These are phyloP conservation scores for Lasiodiplodia sp. DNA, from an alignment of 2,329 filamentous ascomycete species.

Conservation along the genomic window DNA sequence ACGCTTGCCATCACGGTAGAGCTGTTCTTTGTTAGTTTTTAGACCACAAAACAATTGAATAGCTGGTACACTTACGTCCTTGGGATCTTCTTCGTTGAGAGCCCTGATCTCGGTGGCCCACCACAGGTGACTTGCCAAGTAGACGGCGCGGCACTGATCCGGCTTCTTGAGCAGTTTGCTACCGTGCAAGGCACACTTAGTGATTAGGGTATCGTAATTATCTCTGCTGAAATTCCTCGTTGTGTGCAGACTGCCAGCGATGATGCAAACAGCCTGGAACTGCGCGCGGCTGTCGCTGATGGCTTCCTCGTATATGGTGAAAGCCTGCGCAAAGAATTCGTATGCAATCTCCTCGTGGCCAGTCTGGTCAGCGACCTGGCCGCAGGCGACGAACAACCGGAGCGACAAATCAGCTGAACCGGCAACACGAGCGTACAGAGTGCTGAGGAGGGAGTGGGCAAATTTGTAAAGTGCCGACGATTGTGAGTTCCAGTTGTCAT, in stretches of 20 bases:
- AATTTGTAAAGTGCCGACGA: conserved; percentile 92
- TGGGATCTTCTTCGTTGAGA: conserved; percentile 80
- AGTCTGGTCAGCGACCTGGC: conserved; percentile 89
- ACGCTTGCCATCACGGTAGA: conserved; percentile 96
- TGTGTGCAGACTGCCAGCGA: conserved; percentile 87
- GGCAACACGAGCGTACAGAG: conserved; percentile 85
- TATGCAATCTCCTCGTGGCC: conserved; percentile 96
- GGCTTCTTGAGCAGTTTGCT: conserved; percentile 98
- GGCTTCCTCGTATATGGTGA: conserved; percentile 96
- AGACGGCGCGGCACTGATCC: conserved; percentile 96
- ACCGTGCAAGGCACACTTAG: conserved; percentile 94
- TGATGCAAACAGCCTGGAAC: conserved; percentile 96
- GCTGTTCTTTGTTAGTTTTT: conserved; percentile 55
- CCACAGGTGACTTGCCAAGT: conserved; percentile 95
- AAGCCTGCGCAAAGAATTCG: conserved; percentile 97
- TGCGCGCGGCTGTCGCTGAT: conserved; percentile 95
- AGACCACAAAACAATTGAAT: neutral
- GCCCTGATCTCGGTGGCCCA: conserved; percentile 88
- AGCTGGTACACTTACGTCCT: conserved; percentile 65
- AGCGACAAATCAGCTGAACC: conserved; percentile 87
- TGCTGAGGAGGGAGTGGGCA: conserved; percentile 86
- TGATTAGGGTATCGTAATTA: conserved; percentile 98
- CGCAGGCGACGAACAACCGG: conserved; percentile 88
- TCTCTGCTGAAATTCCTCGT: conserved; percentile 92
- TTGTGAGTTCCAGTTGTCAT: conserved; percentile 75